Base-by-base conservation (phyloP, 371 early-diverging fungal genomes). In the Phascolomyces articulosus region DNA sequence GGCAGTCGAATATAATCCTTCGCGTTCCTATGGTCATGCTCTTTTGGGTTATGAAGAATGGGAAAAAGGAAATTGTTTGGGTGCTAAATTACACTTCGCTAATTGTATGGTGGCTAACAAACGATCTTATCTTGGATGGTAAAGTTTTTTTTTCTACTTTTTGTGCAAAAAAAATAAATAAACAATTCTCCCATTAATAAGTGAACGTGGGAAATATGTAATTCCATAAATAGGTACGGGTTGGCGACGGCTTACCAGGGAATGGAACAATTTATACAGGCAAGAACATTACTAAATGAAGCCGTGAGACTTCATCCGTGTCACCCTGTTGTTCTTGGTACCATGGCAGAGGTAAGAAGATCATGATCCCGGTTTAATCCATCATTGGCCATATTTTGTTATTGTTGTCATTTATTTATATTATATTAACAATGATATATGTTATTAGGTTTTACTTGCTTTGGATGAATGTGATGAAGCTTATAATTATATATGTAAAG, bases 11-110 rank as follows among this genome's bases (percentile, higher is more conserved):
- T 8, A 63, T 3, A 68, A 76, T 41, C 75, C 82, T 2, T 51
- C 63, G 7, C 65, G 70, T 11, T 70, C 61, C 0, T 81, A 81
- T 66, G 82, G 68, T 0, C 73, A 78, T 49, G 62, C 67, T 2
- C 48, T 81, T 10, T 15, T 81, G n/a, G 82, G 82, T 1, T 73
- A 76, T 38, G 82, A 81, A 56, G 77, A 76, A 48, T 69, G 66
- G 63, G 79, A 78, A 38, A 72, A 69, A 26, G 74, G 67, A 2
- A 67, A 74, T 21, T 70, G 60, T 61, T 27, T 80, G 4, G 68
- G 62, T 13, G 78, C 81, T 6, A 78, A 74, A 40, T 34, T 66
- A 7, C 71, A 78, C 41, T 80, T 76, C 63, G 49, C 69, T 0
- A 68, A 66, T 20, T 70, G 78, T 40, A 72, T 78, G 59, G 55